Conservation (phyloP, 768 basidiomycete genomes). For the Tephrocybe rancida region DNA sequence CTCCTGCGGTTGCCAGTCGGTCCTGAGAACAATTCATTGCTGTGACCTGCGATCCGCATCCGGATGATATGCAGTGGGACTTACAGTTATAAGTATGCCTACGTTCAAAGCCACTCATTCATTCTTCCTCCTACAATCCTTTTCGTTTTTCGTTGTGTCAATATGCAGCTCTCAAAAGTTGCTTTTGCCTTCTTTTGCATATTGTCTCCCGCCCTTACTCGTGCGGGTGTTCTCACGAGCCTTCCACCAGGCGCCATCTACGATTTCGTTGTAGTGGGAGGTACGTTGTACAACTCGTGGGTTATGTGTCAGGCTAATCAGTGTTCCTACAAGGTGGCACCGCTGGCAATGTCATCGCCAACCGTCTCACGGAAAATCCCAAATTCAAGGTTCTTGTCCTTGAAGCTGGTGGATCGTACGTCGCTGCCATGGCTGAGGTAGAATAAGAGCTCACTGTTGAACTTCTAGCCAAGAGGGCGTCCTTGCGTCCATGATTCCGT, state of each 20-base stretch:
- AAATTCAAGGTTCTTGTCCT: constrained; percentile 41
- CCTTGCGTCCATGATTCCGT: constrained; percentile 10
- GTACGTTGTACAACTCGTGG: constrained; percentile 4
- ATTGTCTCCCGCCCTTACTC: neutral
- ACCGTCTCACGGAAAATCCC: constrained; percentile 39
- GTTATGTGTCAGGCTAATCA: neutral
- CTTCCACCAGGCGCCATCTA: constrained; percentile 13
- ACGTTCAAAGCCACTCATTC: neutral
- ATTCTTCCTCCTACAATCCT: neutral
- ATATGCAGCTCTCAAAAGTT: constrained; percentile 3
- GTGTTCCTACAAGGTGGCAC: constrained; percentile 12
- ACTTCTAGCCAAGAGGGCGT: constrained; percentile 12
- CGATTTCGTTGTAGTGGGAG: constrained; percentile 27
- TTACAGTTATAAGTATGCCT: neutral
- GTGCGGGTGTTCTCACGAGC: constrained; percentile 3
- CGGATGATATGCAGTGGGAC: neutral
- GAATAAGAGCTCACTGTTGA: neutral
- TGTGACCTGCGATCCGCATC: neutral
- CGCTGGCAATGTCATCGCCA: constrained; percentile 20
- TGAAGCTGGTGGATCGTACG: constrained; percentile 34
- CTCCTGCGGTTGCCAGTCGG: neutral
- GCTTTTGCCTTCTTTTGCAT: neutral
- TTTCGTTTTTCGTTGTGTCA: neutral
- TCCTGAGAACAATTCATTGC: neutral
- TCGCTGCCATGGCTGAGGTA: neutral